A percentile compares a stretch with the other conserved stretches of the same genome.
Evolutionary conservation across 805 yeast species (phyloP).

Genomic region (Candida nanaspora): DNA sequence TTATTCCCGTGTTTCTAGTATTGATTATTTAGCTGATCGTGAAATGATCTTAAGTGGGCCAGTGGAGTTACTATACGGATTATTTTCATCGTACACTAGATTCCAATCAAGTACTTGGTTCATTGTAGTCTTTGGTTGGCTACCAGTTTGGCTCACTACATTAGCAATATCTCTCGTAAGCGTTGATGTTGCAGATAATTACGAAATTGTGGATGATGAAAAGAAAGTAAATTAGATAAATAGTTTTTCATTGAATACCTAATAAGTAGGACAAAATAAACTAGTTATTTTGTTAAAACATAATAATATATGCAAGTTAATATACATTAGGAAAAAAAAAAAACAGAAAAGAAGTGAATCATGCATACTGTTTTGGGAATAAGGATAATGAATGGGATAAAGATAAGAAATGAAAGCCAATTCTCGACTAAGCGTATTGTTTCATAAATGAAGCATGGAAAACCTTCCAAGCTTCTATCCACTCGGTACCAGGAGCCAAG

Average conservation of each 20-base stretch:
- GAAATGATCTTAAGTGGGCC: constrained; percentile 21
- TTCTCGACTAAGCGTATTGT: constrained; percentile 31
- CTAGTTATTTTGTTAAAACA: background rate
- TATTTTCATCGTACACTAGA: constrained; percentile 58
- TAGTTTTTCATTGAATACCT: no score
- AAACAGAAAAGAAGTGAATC: background rate
- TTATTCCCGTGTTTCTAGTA: constrained; percentile 9
- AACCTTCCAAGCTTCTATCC: constrained; percentile 70
- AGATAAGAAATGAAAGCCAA: constrained; percentile 11
- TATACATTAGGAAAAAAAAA: background rate
- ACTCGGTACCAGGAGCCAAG: constrained; percentile 89
- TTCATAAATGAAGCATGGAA: constrained; percentile 73
- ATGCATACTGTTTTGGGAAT: background rate
- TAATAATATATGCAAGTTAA: no score
- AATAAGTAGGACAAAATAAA: no score
- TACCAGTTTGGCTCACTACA: constrained; percentile 64
- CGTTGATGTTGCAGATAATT: constrained; percentile 8
- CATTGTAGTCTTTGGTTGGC: constrained; percentile 67
- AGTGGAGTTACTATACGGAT: constrained; percentile 37
- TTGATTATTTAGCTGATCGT: constrained; percentile 5
- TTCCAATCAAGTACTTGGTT: constrained; percentile 85
- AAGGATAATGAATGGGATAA: background rate
- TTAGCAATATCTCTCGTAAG: constrained; percentile 18
- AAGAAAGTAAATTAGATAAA: constrained; percentile 2
- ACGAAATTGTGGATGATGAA: constrained; percentile 5